Evolutionary conservation across 1,284 basidiomycete species (phyloP), one percentile per base, ranked within the genome.

Genomic region (Bjerkandera adusta): DNA sequence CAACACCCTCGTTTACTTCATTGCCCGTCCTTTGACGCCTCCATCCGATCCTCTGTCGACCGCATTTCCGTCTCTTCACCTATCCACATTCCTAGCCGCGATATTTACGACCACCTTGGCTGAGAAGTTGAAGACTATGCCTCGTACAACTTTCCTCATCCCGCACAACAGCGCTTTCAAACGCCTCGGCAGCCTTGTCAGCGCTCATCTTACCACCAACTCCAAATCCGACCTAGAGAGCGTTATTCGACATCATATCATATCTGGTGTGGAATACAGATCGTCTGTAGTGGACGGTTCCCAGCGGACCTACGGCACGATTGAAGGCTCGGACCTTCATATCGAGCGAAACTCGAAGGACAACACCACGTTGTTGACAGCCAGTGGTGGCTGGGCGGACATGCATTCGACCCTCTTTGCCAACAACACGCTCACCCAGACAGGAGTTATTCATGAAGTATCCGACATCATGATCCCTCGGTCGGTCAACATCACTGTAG

Each of bases 391-490:
- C 11, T 88, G 87, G 87, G 65, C 76, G 21, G 80, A 78, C 40
- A 80, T 89, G 75, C 77, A 71, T 56, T 72, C 82, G 6, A 67
- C 73, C 47, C 59, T 88, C 30, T 67, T 70, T 52, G 71, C 77
- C 15, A 69, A 64, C 49, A 81, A 98, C 62, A 71, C 83, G 29
- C 77, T 92, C 44, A 96, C 95, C 0, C 75, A 83, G 53, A 97
- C 95, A 2, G 96, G 97, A 11, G 92, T 90, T 16, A 79, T 98
- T 37, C 96, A 99, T 64, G 85, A 92, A 57, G 72, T 98, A 45
- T 83, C 85, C 11, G 91, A 96, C 63, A 80, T 99, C 27, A 75
- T 95, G 56, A 79, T 98, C 36, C 97, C 97, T 12, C 80, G 92
- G n/a, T 84, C 87, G 4, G 81, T 98, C 20, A 73, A 90, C 37